Base-by-base conservation (phyloP, 495 filamentous ascomycete species). In the Hypoxylon subgilvum region DNA sequence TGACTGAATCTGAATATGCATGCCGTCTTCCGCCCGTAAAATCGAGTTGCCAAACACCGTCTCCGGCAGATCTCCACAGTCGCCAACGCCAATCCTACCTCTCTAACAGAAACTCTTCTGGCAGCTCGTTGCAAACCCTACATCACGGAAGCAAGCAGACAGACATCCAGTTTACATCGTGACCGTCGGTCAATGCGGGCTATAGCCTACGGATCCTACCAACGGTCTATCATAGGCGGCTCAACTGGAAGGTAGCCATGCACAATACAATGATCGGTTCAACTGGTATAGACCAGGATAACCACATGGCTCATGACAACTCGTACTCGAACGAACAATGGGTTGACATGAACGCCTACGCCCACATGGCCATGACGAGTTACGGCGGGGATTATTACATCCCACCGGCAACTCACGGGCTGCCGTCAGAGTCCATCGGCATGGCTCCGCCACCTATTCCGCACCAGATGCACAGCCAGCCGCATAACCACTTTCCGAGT, bases 201-300 rank as follows among this genome's bases (percentile, higher is more conserved):
- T 57, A 47, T 40, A 56, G 40, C 45, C 56, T 52, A 61, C 61
- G 35, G 44, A 65, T 57, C 56, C 39, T 35, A 56, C 56, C 55
- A 61, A 59, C 44, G 56, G 16, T 56, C 38, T 31, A 61, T 40
- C 32, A 55, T 56, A 66, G 57, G 61, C 59, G 42, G 52, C 51
- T 66, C 65, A 54, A 54, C 65, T 64, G 52, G 41, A 59, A 58
- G 52, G 31, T 52, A 68, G 76, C 62, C 54, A 81, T 81, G 78
- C 75, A 79, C 67, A 78, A 79, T 68, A 73, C 74, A 50, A 75
- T 79, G 65, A 71, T 75, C 61, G 71, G 71, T 61, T 72, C 76
- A 53, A 72, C 70, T 53, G 74, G 71, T 63, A 73, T 78, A 69
- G 76, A 75, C 65, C 78, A 76, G 61, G 77, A 79, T 66, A 72